phyloP scores from a whole-genome alignment of 202 grass and related monocot genomes.

The Panicum virgatum region DNA sequence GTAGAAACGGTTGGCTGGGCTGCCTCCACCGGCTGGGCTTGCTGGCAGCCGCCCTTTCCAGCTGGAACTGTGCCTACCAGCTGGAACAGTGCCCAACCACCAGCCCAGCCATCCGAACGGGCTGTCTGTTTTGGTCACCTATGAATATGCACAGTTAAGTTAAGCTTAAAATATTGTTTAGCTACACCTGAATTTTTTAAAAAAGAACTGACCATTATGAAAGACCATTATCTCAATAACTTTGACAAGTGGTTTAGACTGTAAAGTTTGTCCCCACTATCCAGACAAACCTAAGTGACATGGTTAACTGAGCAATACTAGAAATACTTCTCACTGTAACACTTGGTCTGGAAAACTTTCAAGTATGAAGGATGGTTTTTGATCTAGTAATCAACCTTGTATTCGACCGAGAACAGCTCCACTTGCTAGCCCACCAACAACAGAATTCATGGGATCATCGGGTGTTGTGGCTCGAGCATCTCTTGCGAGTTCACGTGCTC shows the following conservation, averaged over 20 bases:
- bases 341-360: not conserved
- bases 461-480: constrained; percentile 81
- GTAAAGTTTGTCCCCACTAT: not conserved
- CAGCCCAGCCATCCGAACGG: no score
- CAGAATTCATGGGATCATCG: constrained; percentile 81
- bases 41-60: no score
- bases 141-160: not conserved
- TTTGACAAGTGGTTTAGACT: not conserved
- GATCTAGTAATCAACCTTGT: constrained; percentile 63
- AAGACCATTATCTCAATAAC: not conserved
- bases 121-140: not conserved
- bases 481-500: constrained; percentile 86
- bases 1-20: no score
- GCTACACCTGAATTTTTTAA: not conserved
- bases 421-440: constrained; percentile 82
- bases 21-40: no score
- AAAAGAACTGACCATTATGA: no score
- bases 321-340: not conserved
- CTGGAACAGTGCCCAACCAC: no score
- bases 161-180: constrained; percentile 14
- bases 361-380: not conserved
- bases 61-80: no score
- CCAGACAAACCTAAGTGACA: not conserved
- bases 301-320: not conserved
- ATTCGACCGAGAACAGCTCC: constrained; percentile 88